Percentiles rank a stretch among this genome's conserved stretches.
Conservation (phyloP, 495 filamentous ascomycete species). For the Bryoglossum gracile region DNA sequence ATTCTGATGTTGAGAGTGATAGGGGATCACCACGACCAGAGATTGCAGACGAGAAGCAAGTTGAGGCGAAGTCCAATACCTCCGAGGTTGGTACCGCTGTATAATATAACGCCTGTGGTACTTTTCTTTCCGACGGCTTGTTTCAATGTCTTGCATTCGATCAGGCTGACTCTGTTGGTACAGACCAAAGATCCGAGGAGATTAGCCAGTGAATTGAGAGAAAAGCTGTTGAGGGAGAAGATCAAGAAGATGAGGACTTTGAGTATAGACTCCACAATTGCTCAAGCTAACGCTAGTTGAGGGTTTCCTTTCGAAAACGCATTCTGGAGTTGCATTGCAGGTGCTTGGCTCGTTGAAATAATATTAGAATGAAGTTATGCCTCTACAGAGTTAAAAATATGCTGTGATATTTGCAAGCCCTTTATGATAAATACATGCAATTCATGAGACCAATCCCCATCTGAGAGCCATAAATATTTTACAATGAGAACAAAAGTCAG, state of each 20-base stretch:
- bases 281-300: conserved; percentile 35
- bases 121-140: background rate
- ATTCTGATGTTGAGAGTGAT: conserved; percentile 50
- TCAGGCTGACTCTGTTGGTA: conserved; percentile 21
- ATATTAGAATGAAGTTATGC: too few relatives aligned
- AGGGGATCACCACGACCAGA: conserved; percentile 30
- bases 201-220: conserved; percentile 50
- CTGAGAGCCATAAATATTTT: too few relatives aligned
- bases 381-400: too few relatives aligned
- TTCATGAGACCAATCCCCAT: too few relatives aligned
- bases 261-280: conserved; percentile 33
- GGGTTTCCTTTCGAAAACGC: conserved; percentile 36
- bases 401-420: too few relatives aligned
- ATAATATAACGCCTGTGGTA: conserved; percentile 19
- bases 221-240: conserved; percentile 60
- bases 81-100: conserved; percentile 46
- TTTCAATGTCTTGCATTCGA: conserved; percentile 1
- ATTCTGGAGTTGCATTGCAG: background rate
- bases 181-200: conserved; percentile 37
- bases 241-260: conserved; percentile 57
- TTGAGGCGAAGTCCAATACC: conserved; percentile 8
- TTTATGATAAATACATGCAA: too few relatives aligned
- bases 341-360: background rate
- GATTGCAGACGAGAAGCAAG: conserved; percentile 4
- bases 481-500: too few relatives aligned